phyloP scores from a whole-genome alignment of 2,329 filamentous ascomycete species.

The Colletotrichum liriopes region DNA sequence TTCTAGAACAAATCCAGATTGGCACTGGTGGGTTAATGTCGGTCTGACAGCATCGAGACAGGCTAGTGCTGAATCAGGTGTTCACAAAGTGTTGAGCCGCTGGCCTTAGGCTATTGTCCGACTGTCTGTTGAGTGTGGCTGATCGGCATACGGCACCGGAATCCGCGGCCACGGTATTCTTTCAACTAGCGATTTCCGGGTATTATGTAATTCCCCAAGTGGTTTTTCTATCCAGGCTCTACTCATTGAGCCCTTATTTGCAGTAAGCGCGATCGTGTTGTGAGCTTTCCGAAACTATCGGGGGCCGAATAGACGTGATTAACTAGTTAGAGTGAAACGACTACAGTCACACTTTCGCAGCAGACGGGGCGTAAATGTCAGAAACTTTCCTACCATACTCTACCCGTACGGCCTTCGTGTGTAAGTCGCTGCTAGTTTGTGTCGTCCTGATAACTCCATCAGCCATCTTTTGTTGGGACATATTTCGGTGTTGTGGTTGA shows the following conservation, averaged over 20 bases:
- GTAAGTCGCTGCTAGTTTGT: too few species aligned
- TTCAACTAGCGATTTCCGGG: background rate
- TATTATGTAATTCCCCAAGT: background rate
- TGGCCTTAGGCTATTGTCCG: background rate
- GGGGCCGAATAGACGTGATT: background rate
- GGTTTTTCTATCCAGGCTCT: background rate
- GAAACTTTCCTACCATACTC: too few species aligned
- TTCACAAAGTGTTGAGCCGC: background rate
- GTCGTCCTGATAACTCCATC: too few species aligned
- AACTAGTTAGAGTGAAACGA: background rate
- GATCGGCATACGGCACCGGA: too few species aligned
- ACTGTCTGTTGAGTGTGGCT: background rate
- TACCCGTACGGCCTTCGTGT: too few species aligned
- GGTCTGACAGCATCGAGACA: background rate
- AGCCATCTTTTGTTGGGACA: too few species aligned
- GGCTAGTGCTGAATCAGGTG: background rate
- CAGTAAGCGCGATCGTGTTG: background rate
- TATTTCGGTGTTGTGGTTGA: too few species aligned
- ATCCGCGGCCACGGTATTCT: background rate
- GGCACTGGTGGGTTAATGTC: too few species aligned
- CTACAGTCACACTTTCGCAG: background rate
- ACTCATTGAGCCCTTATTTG: background rate
- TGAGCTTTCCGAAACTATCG: background rate
- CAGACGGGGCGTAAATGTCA: background rate
- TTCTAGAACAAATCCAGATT: constrained; percentile 5